Evolutionary conservation across 2,329 filamentous ascomycete genomes (phyloP).

Genomic region (Phyllosticta paracitricarpa): DNA sequence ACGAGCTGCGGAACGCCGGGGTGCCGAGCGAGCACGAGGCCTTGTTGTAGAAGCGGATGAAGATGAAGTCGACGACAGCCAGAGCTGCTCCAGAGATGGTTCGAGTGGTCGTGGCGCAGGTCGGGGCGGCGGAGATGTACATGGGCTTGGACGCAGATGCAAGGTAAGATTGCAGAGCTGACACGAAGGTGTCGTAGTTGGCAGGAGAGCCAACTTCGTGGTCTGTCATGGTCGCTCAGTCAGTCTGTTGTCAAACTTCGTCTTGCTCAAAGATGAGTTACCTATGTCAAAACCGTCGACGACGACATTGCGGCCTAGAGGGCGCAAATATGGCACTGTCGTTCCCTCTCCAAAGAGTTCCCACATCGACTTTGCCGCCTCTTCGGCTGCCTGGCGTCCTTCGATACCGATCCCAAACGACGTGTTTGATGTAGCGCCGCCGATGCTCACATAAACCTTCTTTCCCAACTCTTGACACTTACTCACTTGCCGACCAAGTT

Average conservation of each 20-base stretch:
- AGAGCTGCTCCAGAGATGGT: background rate
- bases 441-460: constrained; percentile 5
- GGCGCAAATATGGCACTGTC: background rate
- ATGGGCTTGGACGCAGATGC: constrained; percentile 3
- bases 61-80: constrained; percentile 5
- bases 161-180: background rate
- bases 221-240: background rate
- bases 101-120: background rate
- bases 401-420: background rate
- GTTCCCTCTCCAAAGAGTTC: constrained; percentile 1
- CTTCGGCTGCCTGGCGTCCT: background rate
- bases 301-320: background rate
- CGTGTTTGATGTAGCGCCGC: constrained; percentile 2
- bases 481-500: background rate
- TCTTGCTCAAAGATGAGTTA: background rate
- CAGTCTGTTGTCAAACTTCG: background rate
- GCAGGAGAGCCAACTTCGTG: constrained; percentile 5
- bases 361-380: background rate
- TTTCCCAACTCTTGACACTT: background rate
- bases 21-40: constrained; percentile 5
- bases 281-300: constrained; percentile 9
- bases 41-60: constrained; percentile 9
- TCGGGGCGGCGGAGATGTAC: constrained; percentile 4
- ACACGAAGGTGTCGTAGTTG: constrained; percentile 4
- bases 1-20: background rate